Evolutionary conservation across 2,329 filamentous ascomycete genomes (phyloP).

Genomic region (Aspergillus aculeatus): DNA sequence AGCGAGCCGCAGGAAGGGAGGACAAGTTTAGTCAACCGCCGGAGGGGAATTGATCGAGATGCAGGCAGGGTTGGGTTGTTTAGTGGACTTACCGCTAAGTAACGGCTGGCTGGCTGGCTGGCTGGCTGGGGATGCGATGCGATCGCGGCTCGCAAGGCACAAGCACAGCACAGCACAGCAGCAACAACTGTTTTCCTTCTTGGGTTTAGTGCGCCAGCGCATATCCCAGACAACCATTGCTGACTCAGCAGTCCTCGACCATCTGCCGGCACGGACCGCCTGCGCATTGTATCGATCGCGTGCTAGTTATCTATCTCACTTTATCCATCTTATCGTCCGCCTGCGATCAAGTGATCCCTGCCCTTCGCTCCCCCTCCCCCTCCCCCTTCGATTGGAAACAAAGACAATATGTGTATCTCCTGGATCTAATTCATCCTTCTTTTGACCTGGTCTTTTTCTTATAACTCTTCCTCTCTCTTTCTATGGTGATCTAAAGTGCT

Average conservation of each 20-base stretch:
- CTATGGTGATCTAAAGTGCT: neutral
- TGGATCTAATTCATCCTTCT: neutral
- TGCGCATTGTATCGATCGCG: conserved; percentile 10
- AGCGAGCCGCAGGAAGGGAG: neutral
- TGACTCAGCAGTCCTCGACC: conserved; percentile 22
- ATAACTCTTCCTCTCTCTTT: neutral
- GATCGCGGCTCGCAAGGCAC: neutral
- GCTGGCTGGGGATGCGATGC: conserved; percentile 1
- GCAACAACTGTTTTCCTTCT: conserved; percentile 42
- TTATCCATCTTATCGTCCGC: conserved; percentile 6
- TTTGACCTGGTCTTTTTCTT: neutral
- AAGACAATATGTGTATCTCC: neutral
- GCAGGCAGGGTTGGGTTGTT: neutral
- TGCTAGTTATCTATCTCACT: neutral
- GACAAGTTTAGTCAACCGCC: neutral
- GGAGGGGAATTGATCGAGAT: conserved; percentile 9
- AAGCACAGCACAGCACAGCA: neutral
- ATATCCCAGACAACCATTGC: conserved; percentile 42
- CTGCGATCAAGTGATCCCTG: conserved; percentile 8
- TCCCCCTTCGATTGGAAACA: neutral
- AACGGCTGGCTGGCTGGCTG: conserved; percentile 4
- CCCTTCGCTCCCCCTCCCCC: neutral
- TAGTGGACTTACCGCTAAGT: conserved; percentile 1
- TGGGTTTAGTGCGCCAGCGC: conserved; percentile 39
- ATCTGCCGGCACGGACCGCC: conserved; percentile 22